Conservation (phyloP, 306 rosid genomes). For the Betula pendula region DNA sequence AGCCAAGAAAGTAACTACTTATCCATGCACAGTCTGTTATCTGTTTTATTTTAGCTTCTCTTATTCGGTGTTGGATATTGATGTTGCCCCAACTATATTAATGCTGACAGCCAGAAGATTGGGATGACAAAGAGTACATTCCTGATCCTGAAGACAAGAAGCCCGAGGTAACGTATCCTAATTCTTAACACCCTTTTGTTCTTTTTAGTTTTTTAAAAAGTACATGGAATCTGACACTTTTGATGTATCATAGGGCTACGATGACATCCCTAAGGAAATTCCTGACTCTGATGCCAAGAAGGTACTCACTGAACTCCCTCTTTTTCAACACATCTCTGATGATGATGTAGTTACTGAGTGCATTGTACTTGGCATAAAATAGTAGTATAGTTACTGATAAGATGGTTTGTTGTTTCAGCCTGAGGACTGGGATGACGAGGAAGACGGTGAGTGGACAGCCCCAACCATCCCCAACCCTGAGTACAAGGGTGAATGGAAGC, state of each 20-base stretch:
- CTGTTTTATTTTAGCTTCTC: background rate
- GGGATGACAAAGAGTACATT: slow-evolving; percentile 96
- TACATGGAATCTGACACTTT: slow-evolving; percentile 19
- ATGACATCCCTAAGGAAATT: slow-evolving; percentile 84
- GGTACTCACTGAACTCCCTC: slow-evolving; percentile 40
- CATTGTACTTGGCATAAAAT: background rate
- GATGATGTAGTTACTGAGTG: background rate
- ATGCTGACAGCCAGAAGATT: slow-evolving; percentile 86
- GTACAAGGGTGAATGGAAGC: slow-evolving; percentile 95
- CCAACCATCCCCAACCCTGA: slow-evolving; percentile 98
- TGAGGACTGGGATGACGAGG: slow-evolving; percentile 99
- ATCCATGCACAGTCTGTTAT: background rate
- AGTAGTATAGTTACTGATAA: slow-evolving; percentile 19
- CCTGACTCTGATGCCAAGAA: slow-evolving; percentile 89
- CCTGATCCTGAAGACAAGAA: slow-evolving; percentile 96
- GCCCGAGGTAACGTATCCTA: slow-evolving; percentile 67
- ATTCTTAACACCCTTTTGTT: slow-evolving; percentile 4
- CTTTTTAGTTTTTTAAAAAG: background rate
- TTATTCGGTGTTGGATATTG: slow-evolving; percentile 22
- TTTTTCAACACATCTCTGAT: background rate
- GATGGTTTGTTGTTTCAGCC: slow-evolving; percentile 56
- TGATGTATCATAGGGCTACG: slow-evolving; percentile 68
- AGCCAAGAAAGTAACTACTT: slow-evolving; percentile 68
- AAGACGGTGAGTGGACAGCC: slow-evolving; percentile 99
- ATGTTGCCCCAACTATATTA: slow-evolving; percentile 15